Evolutionary conservation across 805 yeast species (phyloP).

Genomic region (Danielozyma ontarioensis): DNA sequence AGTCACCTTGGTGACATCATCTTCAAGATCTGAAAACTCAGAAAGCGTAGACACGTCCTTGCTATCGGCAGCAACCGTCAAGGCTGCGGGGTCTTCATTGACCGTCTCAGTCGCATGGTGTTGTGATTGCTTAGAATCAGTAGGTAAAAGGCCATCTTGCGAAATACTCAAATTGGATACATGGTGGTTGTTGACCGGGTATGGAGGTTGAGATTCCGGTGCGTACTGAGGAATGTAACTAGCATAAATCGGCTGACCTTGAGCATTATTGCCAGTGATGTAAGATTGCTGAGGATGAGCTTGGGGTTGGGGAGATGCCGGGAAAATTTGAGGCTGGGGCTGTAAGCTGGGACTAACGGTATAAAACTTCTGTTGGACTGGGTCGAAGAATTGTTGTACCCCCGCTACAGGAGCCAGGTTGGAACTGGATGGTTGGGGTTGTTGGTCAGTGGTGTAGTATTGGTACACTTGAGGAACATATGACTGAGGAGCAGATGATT

Average conservation of each 20-base stretch:
- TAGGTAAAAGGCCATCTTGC: too few species aligned
- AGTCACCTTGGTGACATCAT: neutral
- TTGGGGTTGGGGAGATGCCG: conserved; percentile 16
- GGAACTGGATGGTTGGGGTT: neutral
- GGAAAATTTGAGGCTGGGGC: conserved; percentile 29
- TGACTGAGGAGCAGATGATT: neutral
- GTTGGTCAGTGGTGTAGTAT: neutral
- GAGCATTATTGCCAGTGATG: neutral
- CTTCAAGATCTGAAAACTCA: too few species aligned
- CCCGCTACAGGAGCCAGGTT: too few species aligned
- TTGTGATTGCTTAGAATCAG: too few species aligned
- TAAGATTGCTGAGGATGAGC: conserved; percentile 3
- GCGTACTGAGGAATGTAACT: conserved; percentile 12
- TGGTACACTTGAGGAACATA: neutral
- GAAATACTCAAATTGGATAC: neutral
- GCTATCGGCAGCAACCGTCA: too few species aligned
- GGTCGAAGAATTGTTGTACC: conserved; percentile 32
- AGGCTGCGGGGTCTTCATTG: too few species aligned
- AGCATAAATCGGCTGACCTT: too few species aligned
- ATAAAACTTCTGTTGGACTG: conserved; percentile 39
- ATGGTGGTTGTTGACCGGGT: conserved; percentile 10
- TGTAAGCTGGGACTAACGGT: conserved; percentile 32
- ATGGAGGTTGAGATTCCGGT: conserved; percentile 13
- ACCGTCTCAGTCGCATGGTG: too few species aligned
- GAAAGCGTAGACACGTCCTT: too few species aligned